phyloP scores from a whole-genome alignment of 345 rosid genomes.

The Camelina laxa region DNA sequence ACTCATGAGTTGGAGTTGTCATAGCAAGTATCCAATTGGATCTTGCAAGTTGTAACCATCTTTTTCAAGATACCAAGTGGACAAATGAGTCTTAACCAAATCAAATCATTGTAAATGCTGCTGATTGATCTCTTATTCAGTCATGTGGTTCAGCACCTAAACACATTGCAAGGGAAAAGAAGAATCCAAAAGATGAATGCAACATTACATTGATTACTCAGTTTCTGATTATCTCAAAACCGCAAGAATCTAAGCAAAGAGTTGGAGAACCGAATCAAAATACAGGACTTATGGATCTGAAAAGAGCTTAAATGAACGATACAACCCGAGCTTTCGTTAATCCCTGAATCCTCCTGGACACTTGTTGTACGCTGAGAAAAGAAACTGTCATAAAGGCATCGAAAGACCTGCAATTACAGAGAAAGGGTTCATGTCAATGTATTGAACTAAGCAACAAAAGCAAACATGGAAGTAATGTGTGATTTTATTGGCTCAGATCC shows the following conservation, averaged over 20 bases:
- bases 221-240: conserved; percentile 27
- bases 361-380: conserved; percentile 7
- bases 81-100: conserved; percentile 3
- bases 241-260: conserved; percentile 20
- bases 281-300: not conserved
- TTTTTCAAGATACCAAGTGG: conserved; percentile 21
- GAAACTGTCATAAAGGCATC: conserved; percentile 43
- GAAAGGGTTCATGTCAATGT: conserved; percentile 27
- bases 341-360: conserved; percentile 16
- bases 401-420: conserved; percentile 36
- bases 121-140: conserved; percentile 8
- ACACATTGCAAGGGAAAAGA: not conserved
- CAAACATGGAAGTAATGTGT: not conserved
- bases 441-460: not conserved
- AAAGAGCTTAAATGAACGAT: not conserved
- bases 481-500: not conserved
- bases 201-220: conserved; percentile 10
- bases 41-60: conserved; percentile 39
- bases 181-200: conserved; percentile 19
- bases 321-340: not conserved
- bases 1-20: conserved; percentile 31
- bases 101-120: conserved; percentile 15
- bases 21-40: conserved; percentile 30
- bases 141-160: conserved; percentile 18
- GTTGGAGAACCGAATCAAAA: conserved; percentile 13